Percentiles rank a stretch among this genome's conserved stretches.
phyloP scores from a whole-genome alignment of 2,329 filamentous ascomycete genomes.

The Exophiala xenobiotica region DNA sequence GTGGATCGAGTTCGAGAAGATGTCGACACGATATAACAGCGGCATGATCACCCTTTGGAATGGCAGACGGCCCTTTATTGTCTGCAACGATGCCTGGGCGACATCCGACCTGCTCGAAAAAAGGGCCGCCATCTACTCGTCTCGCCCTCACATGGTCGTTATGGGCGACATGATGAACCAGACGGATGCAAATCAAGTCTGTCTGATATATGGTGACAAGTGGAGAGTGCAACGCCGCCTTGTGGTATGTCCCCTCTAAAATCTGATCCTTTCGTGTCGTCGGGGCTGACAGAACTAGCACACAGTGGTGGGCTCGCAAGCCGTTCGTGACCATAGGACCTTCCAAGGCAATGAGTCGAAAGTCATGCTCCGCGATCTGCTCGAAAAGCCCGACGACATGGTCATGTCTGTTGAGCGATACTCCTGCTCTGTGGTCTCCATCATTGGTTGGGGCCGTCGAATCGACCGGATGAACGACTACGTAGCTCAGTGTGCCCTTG shows the following conservation, averaged over 20 bases:
- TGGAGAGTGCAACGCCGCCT: constrained; percentile 48
- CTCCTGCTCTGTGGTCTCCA: constrained; percentile 41
- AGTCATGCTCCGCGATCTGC: constrained; percentile 47
- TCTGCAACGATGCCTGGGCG: constrained; percentile 36
- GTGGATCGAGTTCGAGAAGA: constrained; percentile 57
- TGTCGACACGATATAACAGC: constrained; percentile 50
- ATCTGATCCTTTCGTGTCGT: no score
- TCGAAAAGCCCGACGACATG: constrained; percentile 36
- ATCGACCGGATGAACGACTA: constrained; percentile 51
- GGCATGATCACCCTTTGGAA: constrained; percentile 58
- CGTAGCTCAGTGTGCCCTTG: constrained; percentile 35
- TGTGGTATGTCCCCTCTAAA: constrained; percentile 12
- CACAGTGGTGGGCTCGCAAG: constrained; percentile 53
- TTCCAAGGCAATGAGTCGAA: constrained; percentile 60
- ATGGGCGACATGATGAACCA: constrained; percentile 34
- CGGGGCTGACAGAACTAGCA: no score
- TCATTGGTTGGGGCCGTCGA: constrained; percentile 39
- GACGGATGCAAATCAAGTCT: constrained; percentile 45
- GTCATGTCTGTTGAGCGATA: constrained; percentile 42
- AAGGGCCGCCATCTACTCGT: constrained; percentile 34
- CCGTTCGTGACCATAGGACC: constrained; percentile 51
- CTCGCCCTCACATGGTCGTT: constrained; percentile 31
- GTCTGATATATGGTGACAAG: constrained; percentile 40
- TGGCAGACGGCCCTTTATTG: constrained; percentile 38
- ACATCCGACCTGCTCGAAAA: constrained; percentile 36